Evolutionary conservation across 768 basidiomycete genomes (phyloP), one percentile per base, ranked within the genome.

Genomic region (Mrakia frigida): DNA sequence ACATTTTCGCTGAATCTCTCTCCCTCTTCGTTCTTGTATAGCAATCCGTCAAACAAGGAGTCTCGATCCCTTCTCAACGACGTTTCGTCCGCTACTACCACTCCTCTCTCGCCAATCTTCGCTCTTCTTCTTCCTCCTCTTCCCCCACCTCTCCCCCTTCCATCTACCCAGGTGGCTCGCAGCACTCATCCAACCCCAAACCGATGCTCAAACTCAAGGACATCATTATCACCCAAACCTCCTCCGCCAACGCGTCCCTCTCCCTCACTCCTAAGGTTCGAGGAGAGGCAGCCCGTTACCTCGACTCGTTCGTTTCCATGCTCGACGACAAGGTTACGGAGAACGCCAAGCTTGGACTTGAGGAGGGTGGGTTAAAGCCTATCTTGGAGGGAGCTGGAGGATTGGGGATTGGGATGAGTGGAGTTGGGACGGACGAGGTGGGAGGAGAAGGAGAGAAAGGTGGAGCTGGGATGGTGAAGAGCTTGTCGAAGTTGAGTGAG

Each of bases 1-100:
- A 74, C 81, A 10, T 78, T 80, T 53, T 80, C 79, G 35, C 46
- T 50, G 61, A 59, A 18, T 70, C 70, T 33, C 37, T 46, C 52
- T 63, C 39, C 74, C 37, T 25, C 41, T 28, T 5, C 46, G 46
- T 18, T 16, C 46, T 31, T 9, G n/a, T 52, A 0, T 6, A n/a
- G 37, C 56, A 61, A 35, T n/a, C 50, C 37, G 31, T 28, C 31
- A 41, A 69, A 53, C 89, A 87, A 79, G 90, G 90, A 16, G 90
- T 92, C 60, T 91, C 89, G 78, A 93, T 93, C 79, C 90, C 92
- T 0, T 91, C 90, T 75, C 92, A 93, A 82, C 87, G 89, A 2
- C 88, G 92, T 28, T 93, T 89, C 86, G 84, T 94, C 6, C 86
- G 88, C 79, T 94, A 93, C 81, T 94, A 90, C 90, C 56, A 52